Base-by-base conservation (phyloP, 495 filamentous ascomycete genomes). In the Talaromyces borbonicus region DNA sequence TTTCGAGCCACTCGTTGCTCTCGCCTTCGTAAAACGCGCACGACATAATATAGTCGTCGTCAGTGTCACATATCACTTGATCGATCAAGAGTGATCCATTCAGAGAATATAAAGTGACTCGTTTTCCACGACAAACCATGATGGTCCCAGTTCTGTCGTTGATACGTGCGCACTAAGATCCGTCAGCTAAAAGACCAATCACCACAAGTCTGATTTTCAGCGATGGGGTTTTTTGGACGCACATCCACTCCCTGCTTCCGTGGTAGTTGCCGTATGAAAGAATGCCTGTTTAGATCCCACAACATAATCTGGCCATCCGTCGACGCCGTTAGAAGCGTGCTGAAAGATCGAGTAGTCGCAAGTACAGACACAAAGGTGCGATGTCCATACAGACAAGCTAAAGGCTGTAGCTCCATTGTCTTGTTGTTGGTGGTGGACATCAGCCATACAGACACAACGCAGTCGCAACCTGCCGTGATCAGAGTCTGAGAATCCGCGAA, bases 1-100 rank as follows among this genome's bases (percentile, higher is more conserved):
- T 80, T 67, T 93, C 88, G 0, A 94, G 71, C 85, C 90, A 97
- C 68, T 95, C 92, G 52, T 89, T 95, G 0, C 84, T 83, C 0
- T 79, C 73, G 0, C 92, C 92, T 60, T 98, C 90, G 67, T 96
- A 97, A 61, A 93, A 95, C 9, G 89, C 85, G 52, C 89, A 95
- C 12, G 80, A 80, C 27, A 82, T 65, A 7, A 96, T 76, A 25
- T 66, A 76, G 50, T 92, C 86, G 25, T 92, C 88, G 8, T 64
- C 64, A 6, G 79, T 75, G 4, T 79, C 76, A 45, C 84, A 88
- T 3, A 93, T 77, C 23, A 79, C 79, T 56, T 94, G 85, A 44
- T 90, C 81, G 1, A 95, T 70, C 9, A 97, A 62, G 0, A 89
- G 49, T 20, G 84, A 75, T 7, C 92, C 92, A 53, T 98, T 98